Conservation (phyloP, 768 basidiomycete genomes). For the Holtermannia corniformis region DNA sequence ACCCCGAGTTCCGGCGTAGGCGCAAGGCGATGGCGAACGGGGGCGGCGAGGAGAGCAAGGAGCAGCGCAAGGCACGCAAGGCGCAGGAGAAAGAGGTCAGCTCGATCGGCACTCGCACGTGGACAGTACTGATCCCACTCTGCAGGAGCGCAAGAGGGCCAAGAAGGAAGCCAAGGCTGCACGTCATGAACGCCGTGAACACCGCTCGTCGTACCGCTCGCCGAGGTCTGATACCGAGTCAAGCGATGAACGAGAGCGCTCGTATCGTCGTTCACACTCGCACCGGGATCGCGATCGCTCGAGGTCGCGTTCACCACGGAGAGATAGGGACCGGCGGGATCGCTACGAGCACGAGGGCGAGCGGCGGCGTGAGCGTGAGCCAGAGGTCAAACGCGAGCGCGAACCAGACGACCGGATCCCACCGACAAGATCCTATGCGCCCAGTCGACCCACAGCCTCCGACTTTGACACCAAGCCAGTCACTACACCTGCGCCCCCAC, state of each 20-base stretch:
- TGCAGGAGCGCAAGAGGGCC: constrained; percentile 19
- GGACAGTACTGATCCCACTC: not conserved
- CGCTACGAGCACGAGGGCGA: constrained; percentile 42
- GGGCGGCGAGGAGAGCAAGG: constrained; percentile 30
- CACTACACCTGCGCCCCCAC: not conserved
- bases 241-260: constrained; percentile 38
- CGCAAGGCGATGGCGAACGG: constrained; percentile 38
- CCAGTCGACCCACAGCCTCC: constrained; percentile 21
- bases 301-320: constrained; percentile 25
- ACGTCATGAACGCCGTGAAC: not conserved
- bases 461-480: constrained; percentile 12
- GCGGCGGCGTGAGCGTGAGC: not conserved
- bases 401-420: constrained; percentile 42
- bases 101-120: constrained; percentile 34
- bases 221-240: too few relatives aligned
- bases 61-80: constrained; percentile 55
- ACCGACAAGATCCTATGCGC: constrained; percentile 35
- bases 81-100: constrained; percentile 49
- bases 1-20: constrained; percentile 34
- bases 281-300: constrained; percentile 12
- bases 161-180: constrained; percentile 22
- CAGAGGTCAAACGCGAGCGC: not conserved
- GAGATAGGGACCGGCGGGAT: constrained; percentile 28
- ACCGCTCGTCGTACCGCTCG: not conserved
- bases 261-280: constrained; percentile 26